Conservation (phyloP, 495 filamentous ascomycete genomes). For the Penicillium pancosmium region DNA sequence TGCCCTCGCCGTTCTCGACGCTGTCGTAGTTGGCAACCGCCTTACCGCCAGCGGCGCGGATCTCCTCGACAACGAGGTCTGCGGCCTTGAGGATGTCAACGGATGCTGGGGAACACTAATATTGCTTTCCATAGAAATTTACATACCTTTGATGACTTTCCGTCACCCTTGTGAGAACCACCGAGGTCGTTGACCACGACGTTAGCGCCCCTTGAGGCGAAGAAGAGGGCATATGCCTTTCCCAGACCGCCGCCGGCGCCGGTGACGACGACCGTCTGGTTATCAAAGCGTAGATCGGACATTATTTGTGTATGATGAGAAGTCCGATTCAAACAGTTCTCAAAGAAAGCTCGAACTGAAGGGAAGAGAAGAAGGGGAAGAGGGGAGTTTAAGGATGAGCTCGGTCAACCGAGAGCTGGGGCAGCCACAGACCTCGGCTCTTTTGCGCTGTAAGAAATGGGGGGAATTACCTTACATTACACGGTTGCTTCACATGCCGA, state of each 20-base stretch:
- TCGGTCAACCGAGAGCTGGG: conserved; percentile 32
- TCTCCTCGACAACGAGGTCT: conserved; percentile 94
- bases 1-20: conserved; percentile 90
- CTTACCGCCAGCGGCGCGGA: conserved; percentile 88
- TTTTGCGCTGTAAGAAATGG: conserved; percentile 31
- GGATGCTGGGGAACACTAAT: neutral
- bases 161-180: conserved; percentile 92
- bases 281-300: conserved; percentile 88
- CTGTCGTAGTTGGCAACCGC: conserved; percentile 98
- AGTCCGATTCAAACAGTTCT: conserved; percentile 23
- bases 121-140: neutral
- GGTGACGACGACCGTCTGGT: conserved; percentile 95
- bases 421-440: conserved; percentile 40
- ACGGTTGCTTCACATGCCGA: conserved; percentile 49
- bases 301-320: conserved; percentile 49
- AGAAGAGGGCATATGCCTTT: conserved; percentile 90
- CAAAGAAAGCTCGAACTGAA: conserved; percentile 23
- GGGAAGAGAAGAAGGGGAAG: conserved; percentile 18
- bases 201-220: conserved; percentile 88
- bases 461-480: conserved; percentile 30
- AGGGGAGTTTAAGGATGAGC: conserved; percentile 40
- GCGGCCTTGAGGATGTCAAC: conserved; percentile 67
- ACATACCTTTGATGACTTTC: conserved; percentile 80
- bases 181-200: conserved; percentile 98
- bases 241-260: conserved; percentile 95